These are phyloP conservation scores for Stagonosporopsis vannaccii DNA, from an alignment of 2,329 filamentous ascomycete species.

Conservation along the genomic window DNA sequence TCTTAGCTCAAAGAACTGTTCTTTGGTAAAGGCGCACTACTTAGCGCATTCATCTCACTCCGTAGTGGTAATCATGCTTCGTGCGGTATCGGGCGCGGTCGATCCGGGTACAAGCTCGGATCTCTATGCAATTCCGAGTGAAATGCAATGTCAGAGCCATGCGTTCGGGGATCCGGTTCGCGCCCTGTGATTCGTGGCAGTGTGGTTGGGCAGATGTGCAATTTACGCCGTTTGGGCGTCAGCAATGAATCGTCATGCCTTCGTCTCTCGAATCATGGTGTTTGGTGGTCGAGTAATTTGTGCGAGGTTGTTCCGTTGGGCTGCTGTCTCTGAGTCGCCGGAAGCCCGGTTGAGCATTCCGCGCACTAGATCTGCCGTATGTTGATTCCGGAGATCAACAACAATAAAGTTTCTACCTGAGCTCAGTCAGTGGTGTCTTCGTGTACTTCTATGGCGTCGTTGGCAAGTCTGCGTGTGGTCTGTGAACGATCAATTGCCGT, in stretches of 20 bases:
- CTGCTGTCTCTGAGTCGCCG: slow-evolving; percentile 9
- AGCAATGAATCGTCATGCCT: neutral
- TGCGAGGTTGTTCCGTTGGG: slow-evolving; percentile 8
- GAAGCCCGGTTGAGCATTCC: slow-evolving; percentile 2
- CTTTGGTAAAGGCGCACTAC: neutral
- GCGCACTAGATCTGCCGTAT: slow-evolving; percentile 1
- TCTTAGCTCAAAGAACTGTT: slow-evolving; percentile 3
- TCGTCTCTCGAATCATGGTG: slow-evolving; percentile 6
- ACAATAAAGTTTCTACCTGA: slow-evolving; percentile 7
- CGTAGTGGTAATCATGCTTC: neutral
- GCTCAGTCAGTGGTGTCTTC: slow-evolving; percentile 1
- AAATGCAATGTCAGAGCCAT: neutral
- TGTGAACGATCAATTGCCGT: slow-evolving; percentile 27
- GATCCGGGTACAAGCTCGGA: neutral
- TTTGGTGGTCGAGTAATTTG: slow-evolving; percentile 17
- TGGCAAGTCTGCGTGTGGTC: neutral
- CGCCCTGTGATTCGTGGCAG: neutral
- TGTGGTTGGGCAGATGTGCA: slow-evolving; percentile 1
- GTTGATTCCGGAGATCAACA: neutral
- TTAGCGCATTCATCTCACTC: neutral
- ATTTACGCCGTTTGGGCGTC: neutral
- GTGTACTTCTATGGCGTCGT: neutral
- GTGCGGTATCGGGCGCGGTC: neutral
- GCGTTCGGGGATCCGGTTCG: neutral
- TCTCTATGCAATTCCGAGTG: neutral